These are phyloP conservation scores for Nyctanthes arbortristis DNA, from an alignment of 257 asterid genomes.

Conservation along the genomic window DNA sequence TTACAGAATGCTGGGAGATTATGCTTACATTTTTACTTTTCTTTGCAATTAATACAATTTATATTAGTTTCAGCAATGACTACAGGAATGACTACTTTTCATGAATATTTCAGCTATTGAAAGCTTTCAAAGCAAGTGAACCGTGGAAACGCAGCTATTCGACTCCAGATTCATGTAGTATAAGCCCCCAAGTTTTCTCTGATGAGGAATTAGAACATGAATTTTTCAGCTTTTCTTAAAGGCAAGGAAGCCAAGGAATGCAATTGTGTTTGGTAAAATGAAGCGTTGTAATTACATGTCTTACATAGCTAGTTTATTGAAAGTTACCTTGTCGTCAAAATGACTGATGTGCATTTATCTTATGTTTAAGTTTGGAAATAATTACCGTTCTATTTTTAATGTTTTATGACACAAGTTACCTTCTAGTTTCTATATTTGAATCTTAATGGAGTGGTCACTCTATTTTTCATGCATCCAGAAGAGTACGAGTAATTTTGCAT, in stretches of 20 bases:
- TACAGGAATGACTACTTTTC: no score
- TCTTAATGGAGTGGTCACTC: neutral
- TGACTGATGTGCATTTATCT: neutral
- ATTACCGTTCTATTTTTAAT: no score
- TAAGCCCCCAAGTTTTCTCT: slow-evolving; percentile 49
- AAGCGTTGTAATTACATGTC: neutral
- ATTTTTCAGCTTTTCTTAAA: slow-evolving; percentile 44
- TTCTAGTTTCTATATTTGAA: neutral
- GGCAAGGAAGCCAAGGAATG: slow-evolving; percentile 61
- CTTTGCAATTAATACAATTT: neutral
- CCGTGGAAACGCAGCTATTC: slow-evolving; percentile 66
- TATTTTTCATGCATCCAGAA: neutral
- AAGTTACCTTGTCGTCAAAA: neutral
- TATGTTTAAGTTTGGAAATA: neutral
- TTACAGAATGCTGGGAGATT: neutral
- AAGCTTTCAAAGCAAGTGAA: slow-evolving; percentile 47
- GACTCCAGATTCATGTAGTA: slow-evolving; percentile 35
- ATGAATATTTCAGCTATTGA: slow-evolving; percentile 49
- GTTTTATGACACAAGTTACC: no score
- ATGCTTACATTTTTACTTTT: neutral
- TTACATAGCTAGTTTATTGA: slow-evolving; percentile 14
- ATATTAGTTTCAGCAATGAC: slow-evolving; percentile 4
- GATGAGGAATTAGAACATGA: slow-evolving; percentile 50
- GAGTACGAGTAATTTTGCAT: neutral
- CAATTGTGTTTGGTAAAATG: slow-evolving; percentile 14